Percentiles rank a stretch among this genome's conserved stretches.
These are phyloP conservation scores for Podospora pseudopauciseta DNA, from an alignment of 495 filamentous ascomycete genomes.

Conservation along the genomic window DNA sequence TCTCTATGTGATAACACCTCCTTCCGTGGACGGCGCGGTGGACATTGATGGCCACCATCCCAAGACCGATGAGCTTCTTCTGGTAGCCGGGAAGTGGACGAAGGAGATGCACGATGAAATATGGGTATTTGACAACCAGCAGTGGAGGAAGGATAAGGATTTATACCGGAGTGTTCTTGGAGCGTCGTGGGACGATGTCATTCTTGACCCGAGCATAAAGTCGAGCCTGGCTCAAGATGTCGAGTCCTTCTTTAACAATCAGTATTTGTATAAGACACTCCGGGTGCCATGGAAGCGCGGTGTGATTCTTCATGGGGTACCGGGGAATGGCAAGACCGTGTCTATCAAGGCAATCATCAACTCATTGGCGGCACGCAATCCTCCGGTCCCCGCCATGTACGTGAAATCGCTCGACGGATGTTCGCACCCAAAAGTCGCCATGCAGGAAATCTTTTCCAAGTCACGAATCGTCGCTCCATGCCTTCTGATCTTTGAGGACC, in stretches of 20 bases:
- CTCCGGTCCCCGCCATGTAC: constrained; percentile 47
- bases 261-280: constrained; percentile 46
- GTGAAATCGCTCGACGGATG: constrained; percentile 47
- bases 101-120: constrained; percentile 53
- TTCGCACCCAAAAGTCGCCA: constrained; percentile 34
- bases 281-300: constrained; percentile 57
- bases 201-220: constrained; percentile 54
- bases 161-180: constrained; percentile 53
- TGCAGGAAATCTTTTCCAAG: constrained; percentile 41
- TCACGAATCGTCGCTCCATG: constrained; percentile 44
- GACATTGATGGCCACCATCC: constrained; percentile 2
- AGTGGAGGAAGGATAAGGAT: constrained; percentile 51
- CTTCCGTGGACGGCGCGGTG: constrained; percentile 11
- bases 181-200: constrained; percentile 55
- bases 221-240: constrained; percentile 49
- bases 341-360: constrained; percentile 58
- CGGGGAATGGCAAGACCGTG: constrained; percentile 59
- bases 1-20: constrained; percentile 42
- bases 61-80: constrained; percentile 48
- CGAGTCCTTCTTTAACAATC: constrained; percentile 51
- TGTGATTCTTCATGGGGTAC: constrained; percentile 49
- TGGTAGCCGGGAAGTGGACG: constrained; percentile 40
- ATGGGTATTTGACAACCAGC: constrained; percentile 52
- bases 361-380: constrained; percentile 27
- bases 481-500: constrained; percentile 55